Base-by-base conservation (phyloP, 2,329 filamentous ascomycete species). In the Lasiodiplodia sp. region DNA sequence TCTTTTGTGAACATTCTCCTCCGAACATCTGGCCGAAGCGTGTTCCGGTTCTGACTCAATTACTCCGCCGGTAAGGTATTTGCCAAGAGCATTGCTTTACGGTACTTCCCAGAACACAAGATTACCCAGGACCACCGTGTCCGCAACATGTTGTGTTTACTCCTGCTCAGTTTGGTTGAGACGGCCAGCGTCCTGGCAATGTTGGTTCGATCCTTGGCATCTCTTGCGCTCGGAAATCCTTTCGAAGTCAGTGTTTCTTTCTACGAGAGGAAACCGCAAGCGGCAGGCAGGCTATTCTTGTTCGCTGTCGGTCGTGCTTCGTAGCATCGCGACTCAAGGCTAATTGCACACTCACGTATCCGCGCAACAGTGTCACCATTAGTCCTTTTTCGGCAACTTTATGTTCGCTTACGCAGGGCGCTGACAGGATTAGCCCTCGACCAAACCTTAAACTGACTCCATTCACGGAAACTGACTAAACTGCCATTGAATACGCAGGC, bases 401-500 rank as follows among this genome's bases (percentile, higher is more conserved):
- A n/a, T 25, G 31, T 60, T 60, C 37, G 14, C n/a, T 28, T 21
- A 62, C 31, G 31, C 47, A 31, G 40, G 16, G 28, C 21, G 14
- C 14, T 37, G 28, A 51, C 37, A n/a, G 14, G 44, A 21, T 28
- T 49, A 23, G 25, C 40, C 34, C 49, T 44, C 57, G 25, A 12
- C 11, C 16, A 34, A 63, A 63, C 40, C 58, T 47, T 63, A 63
- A 63, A 63, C 40, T 63, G 58, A 63, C 58, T 63, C 49, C 58
- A 37, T 18, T 10, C 10, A 34, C 18, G 10, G 25, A 12, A 16
- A 34, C 58, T 63, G 58, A 63, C 58, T 63, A 51, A 28, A 34
- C 51, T 28, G 51, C 28, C 40, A 44, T 12, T 40, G 16, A 28
- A 11, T 21, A 63, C 18, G 28, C 10, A 25, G 18, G 7, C 44